A percentile compares a stretch with the other conserved stretches of the same genome.
These are phyloP conservation scores for Mangifera indica DNA, from an alignment of 345 rosid species.

Conservation along the genomic window DNA sequence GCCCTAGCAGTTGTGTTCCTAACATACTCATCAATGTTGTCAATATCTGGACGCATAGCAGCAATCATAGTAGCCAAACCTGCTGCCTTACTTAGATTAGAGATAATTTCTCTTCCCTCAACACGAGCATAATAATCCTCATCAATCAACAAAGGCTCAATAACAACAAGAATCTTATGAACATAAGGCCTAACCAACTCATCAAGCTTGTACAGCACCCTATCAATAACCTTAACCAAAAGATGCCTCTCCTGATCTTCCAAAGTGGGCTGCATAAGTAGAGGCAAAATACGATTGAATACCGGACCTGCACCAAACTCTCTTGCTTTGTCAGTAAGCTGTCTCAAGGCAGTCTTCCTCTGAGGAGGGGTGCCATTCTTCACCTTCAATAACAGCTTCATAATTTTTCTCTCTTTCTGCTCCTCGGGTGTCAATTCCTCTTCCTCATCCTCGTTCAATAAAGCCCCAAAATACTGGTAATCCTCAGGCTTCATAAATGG, in stretches of 20 bases:
- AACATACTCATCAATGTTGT: constrained; percentile 95
- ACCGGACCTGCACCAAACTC: constrained; percentile 97
- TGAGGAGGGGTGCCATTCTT: constrained; percentile 98
- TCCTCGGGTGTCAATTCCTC: constrained; percentile 88
- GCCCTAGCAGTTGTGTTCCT: constrained; percentile 99
- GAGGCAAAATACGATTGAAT: constrained; percentile 79
- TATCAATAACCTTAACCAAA: constrained; percentile 93
- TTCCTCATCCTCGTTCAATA: constrained; percentile 89
- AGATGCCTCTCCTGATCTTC: constrained; percentile 99
- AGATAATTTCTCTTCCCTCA: constrained; percentile 97
- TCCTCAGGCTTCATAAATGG: constrained; percentile 99
- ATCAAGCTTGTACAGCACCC: constrained; percentile 89
- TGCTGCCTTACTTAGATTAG: constrained; percentile 97
- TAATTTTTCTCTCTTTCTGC: constrained; percentile 96
- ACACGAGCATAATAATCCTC: constrained; percentile 99
- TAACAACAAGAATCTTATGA: constrained; percentile 97
- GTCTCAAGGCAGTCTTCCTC: constrained; percentile 95
- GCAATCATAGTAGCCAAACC: constrained; percentile 99
- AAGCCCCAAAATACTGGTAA: constrained; percentile 84
- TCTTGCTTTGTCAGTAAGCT: constrained; percentile 95
- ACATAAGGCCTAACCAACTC: constrained; percentile 96
- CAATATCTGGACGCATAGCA: constrained; percentile 99
- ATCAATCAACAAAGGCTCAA: constrained; percentile 96
- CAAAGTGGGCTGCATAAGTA: constrained; percentile 97
- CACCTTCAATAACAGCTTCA: constrained; percentile 94